These are phyloP conservation scores for Conticribra guillardii DNA, from an alignment of 108 stramenopile genomes.

Conservation along the genomic window DNA sequence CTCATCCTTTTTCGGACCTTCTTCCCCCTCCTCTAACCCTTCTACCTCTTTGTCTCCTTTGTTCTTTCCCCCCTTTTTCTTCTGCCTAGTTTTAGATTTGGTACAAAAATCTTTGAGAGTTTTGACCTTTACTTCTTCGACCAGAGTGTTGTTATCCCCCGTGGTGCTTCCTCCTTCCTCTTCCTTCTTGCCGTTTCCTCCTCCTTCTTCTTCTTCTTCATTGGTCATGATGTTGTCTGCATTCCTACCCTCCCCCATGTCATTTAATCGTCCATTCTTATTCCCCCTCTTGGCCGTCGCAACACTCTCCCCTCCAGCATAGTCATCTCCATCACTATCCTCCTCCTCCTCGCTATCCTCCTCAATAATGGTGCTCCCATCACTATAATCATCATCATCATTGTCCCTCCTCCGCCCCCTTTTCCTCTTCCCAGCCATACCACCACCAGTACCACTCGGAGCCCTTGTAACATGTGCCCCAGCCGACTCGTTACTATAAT, in stretches of 20 bases:
- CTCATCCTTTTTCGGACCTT: not conserved
- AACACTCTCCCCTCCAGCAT: not conserved
- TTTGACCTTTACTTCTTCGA: not conserved
- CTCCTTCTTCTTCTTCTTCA: too few species aligned
- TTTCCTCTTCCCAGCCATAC: not conserved
- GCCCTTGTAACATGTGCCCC: not conserved
- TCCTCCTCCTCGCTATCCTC: not conserved
- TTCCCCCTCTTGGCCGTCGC: too few species aligned
- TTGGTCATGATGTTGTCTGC: too few species aligned
- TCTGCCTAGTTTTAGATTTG: slow-evolving; percentile 6
- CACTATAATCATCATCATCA: not conserved
- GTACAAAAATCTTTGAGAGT: slow-evolving; percentile 27
- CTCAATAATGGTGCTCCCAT: not conserved
- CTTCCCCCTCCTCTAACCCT: not conserved
- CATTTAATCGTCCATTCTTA: too few species aligned
- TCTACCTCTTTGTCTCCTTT: not conserved
- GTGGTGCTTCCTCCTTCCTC: too few species aligned
- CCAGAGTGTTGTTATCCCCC: too few species aligned
- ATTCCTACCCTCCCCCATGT: too few species aligned
- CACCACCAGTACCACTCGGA: not conserved
- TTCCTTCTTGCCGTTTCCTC: too few species aligned
- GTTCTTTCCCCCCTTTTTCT: not conserved
- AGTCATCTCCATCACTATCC: slow-evolving; percentile 6
- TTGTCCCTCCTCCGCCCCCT: not conserved
- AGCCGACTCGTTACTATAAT: slow-evolving; percentile 20